Conservation (phyloP, 208 protist genomes). For the Wallacemonas collosoma region DNA sequence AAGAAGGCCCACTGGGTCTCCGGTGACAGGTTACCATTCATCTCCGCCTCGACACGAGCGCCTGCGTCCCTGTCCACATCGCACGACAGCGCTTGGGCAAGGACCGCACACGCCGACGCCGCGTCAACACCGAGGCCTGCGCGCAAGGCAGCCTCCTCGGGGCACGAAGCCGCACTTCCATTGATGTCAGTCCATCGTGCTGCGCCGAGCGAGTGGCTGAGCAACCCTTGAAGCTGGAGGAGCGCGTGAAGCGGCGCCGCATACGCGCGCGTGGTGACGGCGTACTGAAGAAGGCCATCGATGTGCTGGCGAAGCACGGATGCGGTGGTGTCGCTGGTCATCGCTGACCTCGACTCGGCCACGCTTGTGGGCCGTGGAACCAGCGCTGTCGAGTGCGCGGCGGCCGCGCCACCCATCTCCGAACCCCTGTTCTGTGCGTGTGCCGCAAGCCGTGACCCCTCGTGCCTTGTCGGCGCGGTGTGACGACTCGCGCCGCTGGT, state of each 20-base stretch:
- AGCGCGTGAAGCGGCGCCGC: slow-evolving; percentile 9
- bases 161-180: not conserved
- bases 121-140: not conserved
- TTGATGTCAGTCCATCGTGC: not conserved
- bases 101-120: not conserved
- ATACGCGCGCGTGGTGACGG: slow-evolving; percentile 9
- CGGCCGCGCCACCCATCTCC: too few species aligned
- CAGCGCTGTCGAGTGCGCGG: too few species aligned
- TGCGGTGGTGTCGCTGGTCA: not conserved
- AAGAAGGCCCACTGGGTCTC: slow-evolving; percentile 11
- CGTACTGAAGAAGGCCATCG: not conserved
- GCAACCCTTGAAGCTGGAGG: slow-evolving; percentile 6
- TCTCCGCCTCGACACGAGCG: too few species aligned
- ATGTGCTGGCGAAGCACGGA: slow-evolving; percentile 4
- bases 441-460: too few species aligned
- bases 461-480: too few species aligned
- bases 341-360: too few species aligned
- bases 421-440: too few species aligned
- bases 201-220: not conserved
- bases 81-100: not conserved
- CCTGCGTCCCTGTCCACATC: not conserved
- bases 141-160: not conserved
- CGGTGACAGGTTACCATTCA: not conserved
- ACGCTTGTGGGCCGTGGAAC: too few species aligned
- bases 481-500: not conserved